A percentile compares a stretch with the other conserved stretches of the same genome.
Conservation (phyloP, 108 stramenopile genomes). For the Hondaea fermentalgiana region DNA sequence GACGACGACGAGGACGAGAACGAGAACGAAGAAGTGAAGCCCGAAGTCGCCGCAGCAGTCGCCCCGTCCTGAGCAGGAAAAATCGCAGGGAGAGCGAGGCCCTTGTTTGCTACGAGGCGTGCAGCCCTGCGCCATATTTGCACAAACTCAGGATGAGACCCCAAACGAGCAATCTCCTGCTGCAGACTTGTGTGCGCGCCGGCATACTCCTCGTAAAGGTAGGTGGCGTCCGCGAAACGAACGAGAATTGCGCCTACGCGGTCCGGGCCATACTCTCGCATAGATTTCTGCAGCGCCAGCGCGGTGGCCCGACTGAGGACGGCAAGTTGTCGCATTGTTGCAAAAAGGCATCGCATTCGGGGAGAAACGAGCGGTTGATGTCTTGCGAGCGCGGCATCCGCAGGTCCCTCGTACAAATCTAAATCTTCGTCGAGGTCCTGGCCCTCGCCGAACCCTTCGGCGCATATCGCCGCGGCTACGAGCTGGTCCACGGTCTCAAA, state of each 20-base stretch:
- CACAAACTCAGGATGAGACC: background rate
- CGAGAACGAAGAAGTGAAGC: background rate
- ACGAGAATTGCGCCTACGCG: background rate
- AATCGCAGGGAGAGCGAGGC: background rate
- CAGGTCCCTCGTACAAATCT: too few relatives aligned
- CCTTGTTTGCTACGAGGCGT: background rate
- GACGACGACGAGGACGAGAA: background rate
- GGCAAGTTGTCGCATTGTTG: background rate
- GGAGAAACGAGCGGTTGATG: too few relatives aligned
- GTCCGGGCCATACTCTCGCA: background rate
- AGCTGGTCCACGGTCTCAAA: too few relatives aligned
- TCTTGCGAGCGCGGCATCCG: too few relatives aligned
- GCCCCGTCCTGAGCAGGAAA: background rate
- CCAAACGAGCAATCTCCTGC: background rate
- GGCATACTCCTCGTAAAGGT: background rate
- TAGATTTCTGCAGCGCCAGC: background rate
- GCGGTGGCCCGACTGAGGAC: background rate
- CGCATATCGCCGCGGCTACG: too few relatives aligned
- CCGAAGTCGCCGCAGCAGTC: background rate
- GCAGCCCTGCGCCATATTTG: background rate
- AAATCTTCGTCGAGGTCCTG: too few relatives aligned
- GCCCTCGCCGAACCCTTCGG: too few relatives aligned
- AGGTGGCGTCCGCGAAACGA: background rate
- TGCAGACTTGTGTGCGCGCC: background rate
- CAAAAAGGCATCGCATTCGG: background rate